A percentile compares a stretch with the other conserved stretches of the same genome.
These are phyloP conservation scores for Pseudomicrostroma phylloplanum DNA, from an alignment of 1,284 basidiomycete species.

Conservation along the genomic window DNA sequence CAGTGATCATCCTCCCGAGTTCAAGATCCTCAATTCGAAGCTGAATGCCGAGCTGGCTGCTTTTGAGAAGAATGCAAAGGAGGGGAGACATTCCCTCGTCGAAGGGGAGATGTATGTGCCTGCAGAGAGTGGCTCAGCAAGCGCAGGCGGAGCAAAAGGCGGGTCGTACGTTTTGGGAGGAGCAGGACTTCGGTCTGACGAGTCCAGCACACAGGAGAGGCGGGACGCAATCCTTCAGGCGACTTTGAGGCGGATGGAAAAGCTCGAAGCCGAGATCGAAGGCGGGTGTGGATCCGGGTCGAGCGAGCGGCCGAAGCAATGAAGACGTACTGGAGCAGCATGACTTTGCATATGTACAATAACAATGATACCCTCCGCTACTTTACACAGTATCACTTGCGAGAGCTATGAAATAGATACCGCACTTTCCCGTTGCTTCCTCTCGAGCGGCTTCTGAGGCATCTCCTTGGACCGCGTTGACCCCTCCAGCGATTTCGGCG, in stretches of 20 bases:
- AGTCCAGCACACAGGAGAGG: slow-evolving; percentile 17
- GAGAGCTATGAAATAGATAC: too few relatives aligned
- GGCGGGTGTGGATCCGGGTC: slow-evolving; percentile 11
- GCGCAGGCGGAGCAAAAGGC: slow-evolving; percentile 1
- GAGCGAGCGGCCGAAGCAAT: neutral
- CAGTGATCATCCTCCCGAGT: slow-evolving; percentile 38
- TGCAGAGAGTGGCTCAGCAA: neutral
- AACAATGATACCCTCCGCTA: too few relatives aligned
- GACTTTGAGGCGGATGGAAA: slow-evolving; percentile 30
- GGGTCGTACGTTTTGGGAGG: slow-evolving; percentile 11
- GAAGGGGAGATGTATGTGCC: slow-evolving; percentile 30
- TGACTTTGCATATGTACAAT: too few relatives aligned
- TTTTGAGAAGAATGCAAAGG: slow-evolving; percentile 21
- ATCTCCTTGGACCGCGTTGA: too few relatives aligned
- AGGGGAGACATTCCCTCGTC: slow-evolving; percentile 20
- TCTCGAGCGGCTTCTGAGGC: too few relatives aligned
- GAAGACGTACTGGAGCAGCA: too few relatives aligned
- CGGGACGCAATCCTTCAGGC: slow-evolving; percentile 25
- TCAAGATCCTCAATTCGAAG: slow-evolving; percentile 42
- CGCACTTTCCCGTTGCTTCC: too few relatives aligned
- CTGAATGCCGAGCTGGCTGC: slow-evolving; percentile 41
- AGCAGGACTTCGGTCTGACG: neutral
- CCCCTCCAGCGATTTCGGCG: too few relatives aligned
- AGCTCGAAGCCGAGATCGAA: slow-evolving; percentile 16
- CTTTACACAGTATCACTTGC: too few relatives aligned